Evolutionary conservation across 805 yeast species (phyloP), one percentile per base, ranked within the genome.

Genomic region (Yarrowia sp.): DNA sequence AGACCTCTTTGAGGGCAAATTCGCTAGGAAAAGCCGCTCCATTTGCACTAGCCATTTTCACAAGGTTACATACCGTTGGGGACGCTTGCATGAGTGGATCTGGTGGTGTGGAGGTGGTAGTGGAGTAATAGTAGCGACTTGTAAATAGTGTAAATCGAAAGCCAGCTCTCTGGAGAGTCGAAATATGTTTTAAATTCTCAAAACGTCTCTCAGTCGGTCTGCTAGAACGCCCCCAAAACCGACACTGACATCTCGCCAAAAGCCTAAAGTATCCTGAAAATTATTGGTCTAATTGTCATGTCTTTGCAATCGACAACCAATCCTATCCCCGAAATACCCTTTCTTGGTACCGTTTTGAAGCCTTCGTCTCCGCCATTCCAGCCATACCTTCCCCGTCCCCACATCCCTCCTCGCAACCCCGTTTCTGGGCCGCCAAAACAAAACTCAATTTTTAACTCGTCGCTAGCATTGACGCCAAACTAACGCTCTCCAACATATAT

Each of bases 41-140:
- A n/a, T 24, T 41, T 41, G 25, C 9, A 9, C 18, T 35, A 10
- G 10, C 7, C 25, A 2, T 3, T 14, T 5, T 1, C 13, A 27
- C 33, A 44, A 44, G 51, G 35, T 44, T 27, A 10, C 16, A 29
- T 25, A 29, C 51, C 51, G 51, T 44, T 44, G 51, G 35, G 47
- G 47, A 42, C 19, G 24, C 25, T 13, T 44, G 51, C 51, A 44
- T 44, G 35, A 27, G 24, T 25, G 49, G 49, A 44, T 19, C 24
- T 16, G 6, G n/a, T 3, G 21, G 10, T 5, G 29, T n/a, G 22
- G 8, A 6, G 2, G 25, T 8, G 2, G 24, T 19, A 18, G 14
- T 1, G 24, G 21, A 6, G 22, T 3, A 18, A 12, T 16, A 3
- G 31, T 2, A 1, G 18, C 1, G 4, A 21, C 3, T 1, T 21